Base-by-base conservation (phyloP, 2,329 filamentous ascomycete genomes). In the Polychaeton citri region DNA sequence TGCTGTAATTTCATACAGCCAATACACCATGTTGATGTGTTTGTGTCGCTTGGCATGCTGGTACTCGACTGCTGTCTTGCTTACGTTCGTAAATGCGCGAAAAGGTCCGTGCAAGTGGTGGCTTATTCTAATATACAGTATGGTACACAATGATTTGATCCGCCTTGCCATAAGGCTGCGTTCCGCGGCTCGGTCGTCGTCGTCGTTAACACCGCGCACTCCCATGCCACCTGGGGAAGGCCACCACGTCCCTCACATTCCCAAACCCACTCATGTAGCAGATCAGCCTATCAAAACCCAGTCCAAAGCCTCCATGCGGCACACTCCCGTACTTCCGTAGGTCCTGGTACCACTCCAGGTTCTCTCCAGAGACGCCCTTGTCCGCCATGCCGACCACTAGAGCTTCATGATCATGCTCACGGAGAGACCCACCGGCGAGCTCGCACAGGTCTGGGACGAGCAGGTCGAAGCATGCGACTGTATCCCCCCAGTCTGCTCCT, bases 391-490 rank as follows among this genome's bases (percentile, higher is more conserved):
- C 76, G 36, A 72, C 63, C 40, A 80, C 60, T 16, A 93, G 68
- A 32, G 76, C 63, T 1, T 71, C 61, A 21, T 86, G 64, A 30
- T 81, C 74, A 60, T 93, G 76, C 61, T 94, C 86, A 61, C 87
- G 84, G 66, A 94, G 75, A 3, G 85, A 93, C 21, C 87, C 87
- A 18, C 87, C 87, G 2, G 81, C 83, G 33, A 94, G 72, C 61
- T 95, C 87, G 54, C 83, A 86, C 38, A 88, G 69, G 40, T 86
- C 81, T 12, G 85, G 85, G 12, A 94, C 76, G 12, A 95, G 67
- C 33, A 95, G 72, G 57, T 95, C 87, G 55, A 95, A 95, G 61
- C 85, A 93, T 40, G 86, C 83, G 9, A 85, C 85, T 4, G 85
- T 92, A n/a, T 49, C 40, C 4, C 37, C 36, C 6, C 36, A 42